Base-by-base conservation (phyloP, 148 eudicot genomes). In the Spergularia bocconei region DNA sequence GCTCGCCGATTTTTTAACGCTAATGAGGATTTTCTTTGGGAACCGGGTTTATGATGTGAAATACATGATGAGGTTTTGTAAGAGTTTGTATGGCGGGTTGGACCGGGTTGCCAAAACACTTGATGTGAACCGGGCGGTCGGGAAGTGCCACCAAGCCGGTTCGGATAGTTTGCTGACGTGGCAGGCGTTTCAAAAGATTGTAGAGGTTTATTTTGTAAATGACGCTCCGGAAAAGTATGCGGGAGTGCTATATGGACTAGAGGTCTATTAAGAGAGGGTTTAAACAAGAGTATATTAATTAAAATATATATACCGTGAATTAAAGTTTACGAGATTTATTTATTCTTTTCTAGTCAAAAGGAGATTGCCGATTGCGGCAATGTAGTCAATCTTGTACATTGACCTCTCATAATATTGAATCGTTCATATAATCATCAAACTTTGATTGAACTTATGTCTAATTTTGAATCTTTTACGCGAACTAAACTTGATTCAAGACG, bases 91-190 rank as follows among this genome's bases (percentile, higher is more conserved):
- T 13, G 91, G 94, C 0, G 94, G 94, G 5, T 50, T 90, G 74
- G 94, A 90, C 78, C 85, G 87, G 80, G 90, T 90, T 9, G 91
- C 94, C 0, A 78, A 67, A 29, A 84, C 75, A 0, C 70, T 90
- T 0, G 79, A 79, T 0, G 85, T 88, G 75, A 75, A 79, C 75
- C 87, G 94, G 75, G 90, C 74, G n/a, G 91, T 85, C 0, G 94
- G 91, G 63, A 86, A 90, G 77, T 88, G 86, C 53, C 94, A 90
- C 13, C 94, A 90, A 58, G 94, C 94, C 76, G 94, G 94, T 61
- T 88, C 94, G 8, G 94, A 90, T 79, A 90, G 94, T 10, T 41
- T 90, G 84, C 71, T 90, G 70, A 90, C 94, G 67, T 90, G 90
- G 90, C 87, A 83, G 10, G 86, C 90, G 6, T 90, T 88, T 60